A percentile compares a stretch with the other conserved stretches of the same genome.
phyloP scores from a whole-genome alignment of 225 moss, liverwort and hornwort genomes.

The Thuidium tamariscinum region DNA sequence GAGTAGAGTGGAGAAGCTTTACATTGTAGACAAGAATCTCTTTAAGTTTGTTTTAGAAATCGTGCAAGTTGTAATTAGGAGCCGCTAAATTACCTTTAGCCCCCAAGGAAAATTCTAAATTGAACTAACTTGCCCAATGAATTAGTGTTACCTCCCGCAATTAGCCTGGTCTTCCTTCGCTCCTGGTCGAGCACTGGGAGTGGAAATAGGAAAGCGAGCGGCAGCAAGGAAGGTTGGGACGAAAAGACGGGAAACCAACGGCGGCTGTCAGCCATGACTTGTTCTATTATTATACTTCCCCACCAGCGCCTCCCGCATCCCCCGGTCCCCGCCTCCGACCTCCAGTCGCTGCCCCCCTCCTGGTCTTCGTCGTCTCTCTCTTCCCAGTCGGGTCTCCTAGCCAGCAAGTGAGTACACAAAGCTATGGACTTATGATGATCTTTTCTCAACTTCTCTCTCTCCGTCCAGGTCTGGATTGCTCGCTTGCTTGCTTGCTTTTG shows the following conservation, averaged over 20 bases:
- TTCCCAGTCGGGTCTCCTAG: background rate
- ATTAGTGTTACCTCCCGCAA: background rate
- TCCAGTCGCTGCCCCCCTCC: background rate
- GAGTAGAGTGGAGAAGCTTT: background rate
- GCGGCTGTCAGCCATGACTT: conserved; percentile 27
- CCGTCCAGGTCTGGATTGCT: background rate
- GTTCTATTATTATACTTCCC: conserved; percentile 24
- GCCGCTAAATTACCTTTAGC: background rate
- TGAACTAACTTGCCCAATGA: background rate
- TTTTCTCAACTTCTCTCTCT: background rate
- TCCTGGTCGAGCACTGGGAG: background rate
- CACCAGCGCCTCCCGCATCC: background rate
- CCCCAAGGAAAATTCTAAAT: background rate
- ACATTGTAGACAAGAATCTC: background rate
- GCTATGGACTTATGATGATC: background rate
- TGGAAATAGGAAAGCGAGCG: conserved; percentile 10
- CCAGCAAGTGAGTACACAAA: background rate
- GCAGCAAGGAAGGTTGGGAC: conserved; percentile 1
- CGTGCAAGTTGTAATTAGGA: too few relatives aligned
- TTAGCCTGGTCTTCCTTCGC: background rate
- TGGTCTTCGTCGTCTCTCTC: background rate
- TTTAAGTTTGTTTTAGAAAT: background rate
- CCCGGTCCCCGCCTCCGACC: background rate
- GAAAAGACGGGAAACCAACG: conserved; percentile 19
- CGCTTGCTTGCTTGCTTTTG: background rate